Conservation (phyloP, 768 basidiomycete species). For the Boletus rubroflammeus region DNA sequence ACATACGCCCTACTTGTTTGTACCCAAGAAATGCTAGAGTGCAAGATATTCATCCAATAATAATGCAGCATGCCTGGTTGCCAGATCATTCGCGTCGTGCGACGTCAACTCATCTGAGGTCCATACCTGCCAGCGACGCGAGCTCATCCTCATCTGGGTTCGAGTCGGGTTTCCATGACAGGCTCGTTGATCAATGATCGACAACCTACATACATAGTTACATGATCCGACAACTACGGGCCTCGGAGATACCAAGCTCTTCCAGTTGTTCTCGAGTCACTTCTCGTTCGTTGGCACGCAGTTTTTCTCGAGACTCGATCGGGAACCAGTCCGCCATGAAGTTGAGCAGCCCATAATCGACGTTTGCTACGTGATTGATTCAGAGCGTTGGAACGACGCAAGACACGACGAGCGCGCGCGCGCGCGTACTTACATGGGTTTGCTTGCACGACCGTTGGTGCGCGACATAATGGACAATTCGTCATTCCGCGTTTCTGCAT, state of each 20-base stretch:
- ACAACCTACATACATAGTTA: conserved; percentile 13
- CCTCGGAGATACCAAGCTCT: conserved; percentile 52
- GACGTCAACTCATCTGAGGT: background rate
- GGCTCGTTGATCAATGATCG: background rate
- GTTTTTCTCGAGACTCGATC: conserved; percentile 69
- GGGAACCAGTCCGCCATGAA: conserved; percentile 96
- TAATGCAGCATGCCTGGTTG: too few species aligned
- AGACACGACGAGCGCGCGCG: background rate
- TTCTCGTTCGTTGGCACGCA: conserved; percentile 72
- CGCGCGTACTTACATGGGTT: conserved; percentile 58
- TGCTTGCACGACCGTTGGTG: conserved; percentile 71
- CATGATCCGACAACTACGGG: conserved; percentile 40
- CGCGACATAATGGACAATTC: conserved; percentile 83
- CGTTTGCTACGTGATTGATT: conserved; percentile 49
- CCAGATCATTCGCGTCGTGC: background rate
- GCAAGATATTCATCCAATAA: background rate
- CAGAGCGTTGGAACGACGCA: background rate
- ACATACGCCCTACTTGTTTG: too few species aligned
- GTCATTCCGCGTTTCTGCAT: conserved; percentile 79
- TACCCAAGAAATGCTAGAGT: too few species aligned
- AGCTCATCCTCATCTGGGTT: background rate
- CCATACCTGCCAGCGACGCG: background rate
- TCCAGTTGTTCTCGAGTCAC: conserved; percentile 63
- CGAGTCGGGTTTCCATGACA: background rate
- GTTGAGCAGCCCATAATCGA: conserved; percentile 75